A percentile compares a stretch with the other conserved stretches of the same genome.
These are phyloP conservation scores for Aquanectria penicillioides DNA, from an alignment of 2,329 filamentous ascomycete species.

Conservation along the genomic window DNA sequence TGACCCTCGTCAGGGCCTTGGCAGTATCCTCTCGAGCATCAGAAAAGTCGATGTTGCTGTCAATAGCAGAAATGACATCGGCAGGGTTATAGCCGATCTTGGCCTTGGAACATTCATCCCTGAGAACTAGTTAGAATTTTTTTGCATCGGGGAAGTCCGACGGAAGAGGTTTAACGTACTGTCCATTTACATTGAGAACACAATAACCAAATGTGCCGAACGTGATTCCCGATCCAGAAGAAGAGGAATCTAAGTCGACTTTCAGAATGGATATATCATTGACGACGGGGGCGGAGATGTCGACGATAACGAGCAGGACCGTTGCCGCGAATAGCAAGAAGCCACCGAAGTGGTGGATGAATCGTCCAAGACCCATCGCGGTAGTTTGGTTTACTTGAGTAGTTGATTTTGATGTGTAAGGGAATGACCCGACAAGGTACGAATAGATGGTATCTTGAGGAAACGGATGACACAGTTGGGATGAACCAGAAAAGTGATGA, in stretches of 20 bases:
- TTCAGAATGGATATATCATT: constrained; percentile 63
- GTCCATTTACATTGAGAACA: constrained; percentile 42
- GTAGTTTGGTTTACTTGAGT: constrained; percentile 22
- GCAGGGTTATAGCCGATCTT: constrained; percentile 67
- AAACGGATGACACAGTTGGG: too few species aligned
- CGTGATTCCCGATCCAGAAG: constrained; percentile 50
- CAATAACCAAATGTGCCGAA: constrained; percentile 73
- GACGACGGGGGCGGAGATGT: constrained; percentile 68
- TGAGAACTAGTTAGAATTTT: constrained; percentile 25
- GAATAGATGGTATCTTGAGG: neutral
- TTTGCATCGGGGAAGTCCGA: neutral
- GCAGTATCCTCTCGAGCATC: constrained; percentile 55
- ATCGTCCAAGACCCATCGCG: constrained; percentile 59
- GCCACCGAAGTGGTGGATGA: constrained; percentile 67
- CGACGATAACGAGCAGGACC: constrained; percentile 66
- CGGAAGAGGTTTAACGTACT: constrained; percentile 20
- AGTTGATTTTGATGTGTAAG: neutral
- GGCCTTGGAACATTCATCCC: constrained; percentile 59
- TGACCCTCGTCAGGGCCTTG: constrained; percentile 63
- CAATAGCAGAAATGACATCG: constrained; percentile 49
- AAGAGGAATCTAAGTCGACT: constrained; percentile 56
- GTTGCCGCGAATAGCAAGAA: constrained; percentile 65
- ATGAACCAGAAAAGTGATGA: too few species aligned
- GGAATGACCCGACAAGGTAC: neutral
- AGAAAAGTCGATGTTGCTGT: constrained; percentile 53